Evolutionary conservation across 345 rosid genomes (phyloP).

Genomic region (Rhizophora apiculata): DNA sequence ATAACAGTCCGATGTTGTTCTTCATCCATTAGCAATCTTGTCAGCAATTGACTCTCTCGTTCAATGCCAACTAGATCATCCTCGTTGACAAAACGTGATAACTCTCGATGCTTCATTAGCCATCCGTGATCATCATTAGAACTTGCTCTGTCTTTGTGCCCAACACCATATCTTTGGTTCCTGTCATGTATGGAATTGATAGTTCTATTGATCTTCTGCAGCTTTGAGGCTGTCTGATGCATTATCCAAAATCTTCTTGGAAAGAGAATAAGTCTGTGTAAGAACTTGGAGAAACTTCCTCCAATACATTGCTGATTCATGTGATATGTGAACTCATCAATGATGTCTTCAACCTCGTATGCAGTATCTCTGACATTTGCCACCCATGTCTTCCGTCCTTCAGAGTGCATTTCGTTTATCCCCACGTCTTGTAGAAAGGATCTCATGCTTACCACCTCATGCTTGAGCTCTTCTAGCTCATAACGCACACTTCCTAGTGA

Average conservation of each 20-base stretch:
- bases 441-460: constrained; percentile 8
- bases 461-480: constrained; percentile 7
- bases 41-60: neutral
- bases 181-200: constrained; percentile 31
- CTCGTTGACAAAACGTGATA: constrained; percentile 5
- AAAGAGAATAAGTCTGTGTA: constrained; percentile 13
- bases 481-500: constrained; percentile 2
- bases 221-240: constrained; percentile 26
- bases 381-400: constrained; percentile 14
- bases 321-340: constrained; percentile 34
- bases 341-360: constrained; percentile 36
- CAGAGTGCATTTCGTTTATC: neutral
- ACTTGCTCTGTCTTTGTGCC: neutral
- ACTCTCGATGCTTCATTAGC: neutral
- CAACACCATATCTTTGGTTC: constrained; percentile 24
- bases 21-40: constrained; percentile 22
- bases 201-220: constrained; percentile 21
- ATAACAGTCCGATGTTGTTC: constrained; percentile 23
- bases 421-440: constrained; percentile 15
- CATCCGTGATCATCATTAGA: neutral
- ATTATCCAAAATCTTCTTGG: constrained; percentile 27
- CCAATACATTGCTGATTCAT: constrained; percentile 11
- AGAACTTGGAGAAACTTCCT: neutral
- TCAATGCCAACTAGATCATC: constrained; percentile 15
- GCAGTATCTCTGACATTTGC: constrained; percentile 4